Conservation (phyloP, 257 asterid genomes). For the Linderniella brevidens region DNA sequence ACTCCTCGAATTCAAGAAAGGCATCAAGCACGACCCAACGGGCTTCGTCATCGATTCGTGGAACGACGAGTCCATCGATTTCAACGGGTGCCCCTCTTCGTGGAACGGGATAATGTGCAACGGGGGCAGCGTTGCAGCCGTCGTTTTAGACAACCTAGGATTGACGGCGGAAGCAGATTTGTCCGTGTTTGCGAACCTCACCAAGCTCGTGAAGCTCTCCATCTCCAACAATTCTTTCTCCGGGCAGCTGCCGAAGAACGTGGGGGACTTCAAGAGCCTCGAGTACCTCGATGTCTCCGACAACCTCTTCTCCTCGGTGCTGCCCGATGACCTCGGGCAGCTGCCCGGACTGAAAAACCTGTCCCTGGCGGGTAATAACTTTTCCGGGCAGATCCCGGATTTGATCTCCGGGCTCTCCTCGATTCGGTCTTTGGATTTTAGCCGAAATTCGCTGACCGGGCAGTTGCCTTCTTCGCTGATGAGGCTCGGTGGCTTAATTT, state of each 20-base stretch:
- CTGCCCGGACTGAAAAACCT: conserved; percentile 43
- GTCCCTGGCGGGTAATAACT: conserved; percentile 74
- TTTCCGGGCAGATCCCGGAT: conserved; percentile 64
- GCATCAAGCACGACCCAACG: conserved; percentile 79
- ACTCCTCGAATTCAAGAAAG: conserved; percentile 85
- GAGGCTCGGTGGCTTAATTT: conserved; percentile 34
- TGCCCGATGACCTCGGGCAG: conserved; percentile 61
- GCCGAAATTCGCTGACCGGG: conserved; percentile 64
- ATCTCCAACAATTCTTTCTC: conserved; percentile 65
- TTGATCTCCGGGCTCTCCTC: conserved; percentile 46
- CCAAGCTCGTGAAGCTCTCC: conserved; percentile 84
- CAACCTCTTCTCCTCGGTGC: conserved; percentile 44
- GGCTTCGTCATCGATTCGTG: conserved; percentile 82
- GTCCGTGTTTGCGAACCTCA: conserved; percentile 57
- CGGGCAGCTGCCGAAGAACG: conserved; percentile 37
- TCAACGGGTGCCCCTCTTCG: conserved; percentile 93
- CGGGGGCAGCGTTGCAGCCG: conserved; percentile 90
- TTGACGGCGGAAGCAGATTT: conserved; percentile 61
- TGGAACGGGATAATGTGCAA: conserved; percentile 98
- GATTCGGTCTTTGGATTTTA: conserved; percentile 51
- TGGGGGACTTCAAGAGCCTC: conserved; percentile 56
- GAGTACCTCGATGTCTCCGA: conserved; percentile 68
- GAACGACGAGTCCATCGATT: conserved; percentile 94
- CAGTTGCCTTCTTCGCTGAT: conserved; percentile 42
- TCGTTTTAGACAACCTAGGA: conserved; percentile 69